These are phyloP conservation scores for Pseudopyricularia cyperi DNA, from an alignment of 2,329 filamentous ascomycete species.

Conservation along the genomic window DNA sequence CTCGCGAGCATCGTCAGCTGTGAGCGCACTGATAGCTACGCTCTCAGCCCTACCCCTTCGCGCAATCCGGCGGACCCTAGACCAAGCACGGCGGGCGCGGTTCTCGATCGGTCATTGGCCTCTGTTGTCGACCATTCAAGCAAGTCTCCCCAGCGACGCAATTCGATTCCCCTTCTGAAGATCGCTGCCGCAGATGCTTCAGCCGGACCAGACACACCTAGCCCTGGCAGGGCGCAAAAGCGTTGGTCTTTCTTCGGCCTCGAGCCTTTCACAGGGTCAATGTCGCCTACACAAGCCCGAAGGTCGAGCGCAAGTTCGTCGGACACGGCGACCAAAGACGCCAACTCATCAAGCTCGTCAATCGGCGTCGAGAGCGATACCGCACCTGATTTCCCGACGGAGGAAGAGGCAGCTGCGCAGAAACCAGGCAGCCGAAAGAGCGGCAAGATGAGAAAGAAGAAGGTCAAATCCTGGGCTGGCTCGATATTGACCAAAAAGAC, in stretches of 20 bases:
- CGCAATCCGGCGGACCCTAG: constrained; percentile 34
- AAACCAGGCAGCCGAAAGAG: constrained; percentile 18
- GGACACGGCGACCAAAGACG: constrained; percentile 20
- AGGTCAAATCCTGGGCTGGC: constrained; percentile 62
- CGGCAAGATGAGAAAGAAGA: constrained; percentile 55
- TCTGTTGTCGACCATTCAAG: constrained; percentile 17
- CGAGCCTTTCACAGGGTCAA: constrained; percentile 36
- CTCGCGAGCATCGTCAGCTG: constrained; percentile 28
- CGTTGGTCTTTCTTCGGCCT: constrained; percentile 51
- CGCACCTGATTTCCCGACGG: constrained; percentile 2
- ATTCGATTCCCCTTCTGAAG: constrained; percentile 44
- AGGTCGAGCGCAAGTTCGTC: constrained; percentile 33
- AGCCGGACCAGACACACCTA: constrained; percentile 24
- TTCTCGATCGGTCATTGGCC: constrained; percentile 41
- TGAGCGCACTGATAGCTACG: constrained; percentile 23
- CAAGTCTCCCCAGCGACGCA: constrained; percentile 35
- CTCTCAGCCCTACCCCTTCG: constrained; percentile 24
- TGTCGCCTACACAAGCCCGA: constrained; percentile 32
- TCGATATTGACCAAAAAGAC: constrained; percentile 52
- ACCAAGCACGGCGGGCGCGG: constrained; percentile 59
- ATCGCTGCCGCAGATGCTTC: constrained; percentile 21
- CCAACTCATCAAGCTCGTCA: constrained; percentile 16
- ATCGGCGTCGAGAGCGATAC: constrained; percentile 10
- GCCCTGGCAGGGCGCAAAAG: constrained; percentile 37
- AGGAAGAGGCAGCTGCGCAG: constrained; percentile 8